phyloP scores from a whole-genome alignment of 176 grass and related monocot genomes.

The Elaeis guineensis region DNA sequence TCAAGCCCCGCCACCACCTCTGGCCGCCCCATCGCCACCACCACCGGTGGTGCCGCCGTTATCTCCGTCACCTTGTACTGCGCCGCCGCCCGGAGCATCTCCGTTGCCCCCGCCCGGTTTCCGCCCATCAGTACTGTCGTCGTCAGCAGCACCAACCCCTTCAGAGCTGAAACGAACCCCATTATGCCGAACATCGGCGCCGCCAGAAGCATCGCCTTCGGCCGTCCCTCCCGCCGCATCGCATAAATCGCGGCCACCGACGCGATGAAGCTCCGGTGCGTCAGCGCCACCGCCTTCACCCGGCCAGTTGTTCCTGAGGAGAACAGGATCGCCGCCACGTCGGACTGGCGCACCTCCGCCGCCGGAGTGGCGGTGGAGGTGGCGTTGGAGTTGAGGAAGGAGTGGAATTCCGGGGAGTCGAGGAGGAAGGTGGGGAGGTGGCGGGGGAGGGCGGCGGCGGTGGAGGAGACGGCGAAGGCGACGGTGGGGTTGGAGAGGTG shows the following conservation, averaged over 20 bases:
- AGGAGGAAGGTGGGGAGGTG: neutral
- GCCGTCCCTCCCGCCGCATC: neutral
- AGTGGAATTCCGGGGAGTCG: neutral
- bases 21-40: slow-evolving; percentile 21
- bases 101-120: neutral
- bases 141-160: slow-evolving; percentile 4
- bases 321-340: slow-evolving; percentile 25
- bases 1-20: neutral
- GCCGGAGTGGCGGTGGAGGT: no score
- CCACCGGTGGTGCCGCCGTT: slow-evolving; percentile 22
- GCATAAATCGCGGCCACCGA: neutral
- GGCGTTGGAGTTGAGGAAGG: neutral
- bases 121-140: slow-evolving; percentile 14
- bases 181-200: slow-evolving; percentile 26
- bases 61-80: slow-evolving; percentile 20
- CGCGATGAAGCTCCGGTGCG: slow-evolving; percentile 26
- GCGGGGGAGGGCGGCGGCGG: neutral
- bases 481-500: neutral
- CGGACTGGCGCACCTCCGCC: slow-evolving; percentile 17
- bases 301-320: slow-evolving; percentile 33
- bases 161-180: slow-evolving; percentile 22
- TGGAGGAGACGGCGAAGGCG: slow-evolving; percentile 1
- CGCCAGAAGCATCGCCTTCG: slow-evolving; percentile 4
- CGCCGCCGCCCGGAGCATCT: slow-evolving; percentile 20
- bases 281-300: slow-evolving; percentile 30